These are phyloP conservation scores for Colletotrichum melonis DNA, from an alignment of 2,329 filamentous ascomycete species.

Conservation along the genomic window DNA sequence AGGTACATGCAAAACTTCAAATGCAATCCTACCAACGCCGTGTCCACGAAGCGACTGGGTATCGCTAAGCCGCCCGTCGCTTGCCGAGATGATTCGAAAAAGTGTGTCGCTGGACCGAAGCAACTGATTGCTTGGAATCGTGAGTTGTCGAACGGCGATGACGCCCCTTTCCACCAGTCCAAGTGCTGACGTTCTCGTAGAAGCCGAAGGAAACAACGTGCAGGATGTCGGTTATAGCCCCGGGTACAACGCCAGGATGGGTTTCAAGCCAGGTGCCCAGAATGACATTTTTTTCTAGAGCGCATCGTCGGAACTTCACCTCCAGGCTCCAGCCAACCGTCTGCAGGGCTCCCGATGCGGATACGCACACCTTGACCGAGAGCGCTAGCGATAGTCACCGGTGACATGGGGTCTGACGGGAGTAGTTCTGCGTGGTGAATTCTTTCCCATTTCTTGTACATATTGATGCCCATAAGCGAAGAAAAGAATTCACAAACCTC, in stretches of 20 bases:
- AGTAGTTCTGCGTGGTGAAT: not conserved
- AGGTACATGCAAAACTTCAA: constrained; percentile 61
- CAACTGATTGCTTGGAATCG: constrained; percentile 63
- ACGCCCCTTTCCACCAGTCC: too few relatives aligned
- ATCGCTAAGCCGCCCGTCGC: constrained; percentile 53
- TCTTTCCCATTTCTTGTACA: not conserved
- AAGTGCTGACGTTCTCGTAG: constrained; percentile 33
- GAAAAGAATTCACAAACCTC: not conserved
- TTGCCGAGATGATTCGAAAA: constrained; percentile 52
- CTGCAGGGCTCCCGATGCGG: constrained; percentile 7
- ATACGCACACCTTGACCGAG: constrained; percentile 10
- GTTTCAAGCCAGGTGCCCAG: constrained; percentile 46
- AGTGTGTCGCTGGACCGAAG: constrained; percentile 59
- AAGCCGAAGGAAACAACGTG: constrained; percentile 48
- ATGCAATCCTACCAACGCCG: constrained; percentile 58
- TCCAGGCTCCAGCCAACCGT: not conserved
- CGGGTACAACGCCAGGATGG: constrained; percentile 48
- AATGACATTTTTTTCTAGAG: constrained; percentile 43
- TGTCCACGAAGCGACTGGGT: constrained; percentile 53
- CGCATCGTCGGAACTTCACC: not conserved
- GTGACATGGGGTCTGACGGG: not conserved
- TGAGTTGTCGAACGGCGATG: constrained; percentile 35
- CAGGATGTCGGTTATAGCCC: constrained; percentile 42
- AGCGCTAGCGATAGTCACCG: not conserved
- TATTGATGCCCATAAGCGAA: not conserved